phyloP scores from a whole-genome alignment of 2,329 filamentous ascomycete species.

The Exophiala oligosperma region DNA sequence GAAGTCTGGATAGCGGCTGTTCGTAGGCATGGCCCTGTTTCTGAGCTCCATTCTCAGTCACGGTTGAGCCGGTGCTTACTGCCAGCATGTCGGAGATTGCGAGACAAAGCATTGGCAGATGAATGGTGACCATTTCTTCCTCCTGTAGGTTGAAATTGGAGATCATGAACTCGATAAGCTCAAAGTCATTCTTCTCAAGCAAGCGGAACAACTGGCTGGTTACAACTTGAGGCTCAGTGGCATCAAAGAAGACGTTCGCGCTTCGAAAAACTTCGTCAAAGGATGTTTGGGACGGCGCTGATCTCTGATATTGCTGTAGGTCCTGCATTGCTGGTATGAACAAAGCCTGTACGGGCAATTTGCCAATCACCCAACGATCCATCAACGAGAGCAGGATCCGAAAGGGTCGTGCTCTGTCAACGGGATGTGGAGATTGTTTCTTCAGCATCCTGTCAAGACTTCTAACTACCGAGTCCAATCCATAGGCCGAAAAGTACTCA shows the following conservation, averaged over 20 bases:
- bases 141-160: constrained; percentile 87
- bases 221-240: constrained; percentile 90
- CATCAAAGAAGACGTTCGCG: constrained; percentile 94
- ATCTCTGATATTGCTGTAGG: constrained; percentile 70
- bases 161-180: constrained; percentile 78
- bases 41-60: constrained; percentile 23
- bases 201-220: constrained; percentile 74
- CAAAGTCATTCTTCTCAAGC: constrained; percentile 58
- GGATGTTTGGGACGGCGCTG: constrained; percentile 64
- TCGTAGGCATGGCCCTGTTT: constrained; percentile 37
- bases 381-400: constrained; percentile 92
- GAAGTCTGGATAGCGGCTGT: constrained; percentile 45
- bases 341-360: constrained; percentile 80
- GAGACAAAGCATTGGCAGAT: constrained; percentile 22
- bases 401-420: constrained; percentile 79
- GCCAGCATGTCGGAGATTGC: constrained; percentile 27
- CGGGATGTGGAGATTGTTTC: constrained; percentile 52
- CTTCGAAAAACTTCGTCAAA: constrained; percentile 87
- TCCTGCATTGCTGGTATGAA: constrained; percentile 85
- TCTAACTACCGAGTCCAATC: constrained; percentile 70
- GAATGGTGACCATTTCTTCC: constrained; percentile 73
- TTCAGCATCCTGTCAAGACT: constrained; percentile 78
- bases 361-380: constrained; percentile 97
- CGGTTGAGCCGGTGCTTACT: neutral
- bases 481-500: constrained; percentile 80